Conservation (phyloP, 2,329 filamentous ascomycete genomes). For the Verticillium isaacii region DNA sequence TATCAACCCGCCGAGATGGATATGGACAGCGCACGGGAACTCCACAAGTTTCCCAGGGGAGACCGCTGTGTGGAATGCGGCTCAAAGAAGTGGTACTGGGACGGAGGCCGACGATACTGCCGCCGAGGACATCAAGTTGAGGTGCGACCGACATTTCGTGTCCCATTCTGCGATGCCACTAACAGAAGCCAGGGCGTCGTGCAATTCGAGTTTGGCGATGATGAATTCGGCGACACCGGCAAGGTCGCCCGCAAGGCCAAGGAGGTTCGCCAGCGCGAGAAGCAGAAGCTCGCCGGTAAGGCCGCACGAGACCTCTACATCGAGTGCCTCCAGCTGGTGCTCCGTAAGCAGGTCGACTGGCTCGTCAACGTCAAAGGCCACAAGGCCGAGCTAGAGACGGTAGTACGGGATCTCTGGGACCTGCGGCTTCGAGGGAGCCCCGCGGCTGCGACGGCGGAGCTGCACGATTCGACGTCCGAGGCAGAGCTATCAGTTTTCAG, state of each 20-base stretch:
- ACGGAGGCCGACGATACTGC: conserved; percentile 76
- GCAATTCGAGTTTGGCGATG: conserved; percentile 57
- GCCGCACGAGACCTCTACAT: conserved; percentile 74
- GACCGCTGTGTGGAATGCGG: conserved; percentile 62
- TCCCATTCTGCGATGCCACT: neutral
- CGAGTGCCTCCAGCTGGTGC: conserved; percentile 76
- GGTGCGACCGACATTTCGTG: conserved; percentile 35
- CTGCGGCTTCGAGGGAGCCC: conserved; percentile 51
- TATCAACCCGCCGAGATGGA: neutral
- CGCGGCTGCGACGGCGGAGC: conserved; percentile 26
- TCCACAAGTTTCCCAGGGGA: conserved; percentile 46
- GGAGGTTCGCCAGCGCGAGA: conserved; percentile 47
- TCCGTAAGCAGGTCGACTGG: conserved; percentile 76
- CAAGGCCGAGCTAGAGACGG: conserved; percentile 67
- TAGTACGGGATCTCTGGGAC: conserved; percentile 83
- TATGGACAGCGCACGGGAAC: conserved; percentile 19
- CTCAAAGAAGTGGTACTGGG: conserved; percentile 65
- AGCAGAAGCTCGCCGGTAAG: conserved; percentile 56
- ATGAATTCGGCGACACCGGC: conserved; percentile 62
- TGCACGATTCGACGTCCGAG: conserved; percentile 19
- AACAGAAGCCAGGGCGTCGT: conserved; percentile 39
- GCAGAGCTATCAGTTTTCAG: conserved; percentile 31
- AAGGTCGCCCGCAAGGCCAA: conserved; percentile 51
- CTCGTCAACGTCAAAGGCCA: conserved; percentile 64
- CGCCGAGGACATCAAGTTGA: conserved; percentile 75